These are phyloP conservation scores for Erodium trifolium DNA, from an alignment of 441 rosid species.

Conservation along the genomic window DNA sequence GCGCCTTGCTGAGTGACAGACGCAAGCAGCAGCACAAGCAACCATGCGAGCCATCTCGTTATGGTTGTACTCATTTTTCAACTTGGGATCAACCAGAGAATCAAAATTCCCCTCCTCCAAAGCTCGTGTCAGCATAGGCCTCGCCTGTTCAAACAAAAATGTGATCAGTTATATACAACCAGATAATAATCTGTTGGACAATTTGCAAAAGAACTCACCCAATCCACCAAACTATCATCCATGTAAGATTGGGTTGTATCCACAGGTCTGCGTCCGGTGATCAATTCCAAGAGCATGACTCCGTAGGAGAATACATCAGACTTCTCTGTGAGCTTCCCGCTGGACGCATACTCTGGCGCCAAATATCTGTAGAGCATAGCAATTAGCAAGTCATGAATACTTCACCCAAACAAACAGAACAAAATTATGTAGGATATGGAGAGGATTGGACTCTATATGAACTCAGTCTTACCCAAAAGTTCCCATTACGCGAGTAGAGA, in stretches of 20 bases:
- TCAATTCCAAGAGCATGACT: constrained; percentile 86
- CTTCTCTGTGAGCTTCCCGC: too few relatives aligned
- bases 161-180: too few relatives aligned
- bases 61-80: constrained; percentile 47
- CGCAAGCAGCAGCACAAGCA: constrained; percentile 73
- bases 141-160: constrained; percentile 41
- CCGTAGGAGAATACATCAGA: constrained; percentile 65
- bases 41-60: constrained; percentile 30
- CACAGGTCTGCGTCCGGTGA: constrained; percentile 77
- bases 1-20: constrained; percentile 79
- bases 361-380: too few relatives aligned
- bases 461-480: constrained; percentile 71
- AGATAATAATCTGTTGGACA: too few relatives aligned
- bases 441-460: too few relatives aligned
- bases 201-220: constrained; percentile 44
- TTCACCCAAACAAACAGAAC: too few relatives aligned
- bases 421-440: too few relatives aligned
- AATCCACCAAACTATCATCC: constrained; percentile 93
- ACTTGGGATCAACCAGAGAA: constrained; percentile 36
- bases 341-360: too few relatives aligned
- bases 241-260: constrained; percentile 49
- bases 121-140: too few relatives aligned
- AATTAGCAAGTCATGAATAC: too few relatives aligned
- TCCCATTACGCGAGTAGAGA: constrained; percentile 97
- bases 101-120: too few relatives aligned